Percentiles rank a stretch among this genome's conserved stretches.
Conservation (phyloP, 225 moss, liverwort and hornwort genomes). For the Pleurozium schreberi region DNA sequence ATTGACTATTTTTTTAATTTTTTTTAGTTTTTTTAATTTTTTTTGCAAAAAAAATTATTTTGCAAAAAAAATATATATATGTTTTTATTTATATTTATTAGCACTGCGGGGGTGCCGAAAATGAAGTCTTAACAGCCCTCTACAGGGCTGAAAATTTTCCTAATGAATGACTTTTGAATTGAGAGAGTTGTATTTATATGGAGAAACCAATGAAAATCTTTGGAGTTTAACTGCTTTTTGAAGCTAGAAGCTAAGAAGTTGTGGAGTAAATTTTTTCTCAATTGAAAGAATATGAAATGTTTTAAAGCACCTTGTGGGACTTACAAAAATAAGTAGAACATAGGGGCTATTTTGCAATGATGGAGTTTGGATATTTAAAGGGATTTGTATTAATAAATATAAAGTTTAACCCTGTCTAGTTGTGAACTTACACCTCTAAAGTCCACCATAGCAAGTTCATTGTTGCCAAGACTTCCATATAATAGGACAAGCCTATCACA, state of each 20-base stretch:
- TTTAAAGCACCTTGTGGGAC: fast-evolving
- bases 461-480: background rate
- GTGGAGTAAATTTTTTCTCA: too few relatives aligned
- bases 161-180: background rate
- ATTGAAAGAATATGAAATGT: background rate
- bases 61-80: too few relatives aligned
- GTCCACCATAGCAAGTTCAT: background rate
- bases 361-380: background rate
- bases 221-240: background rate
- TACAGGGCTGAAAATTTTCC: too few relatives aligned
- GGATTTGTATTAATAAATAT: background rate
- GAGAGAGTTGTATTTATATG: background rate
- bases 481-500: background rate
- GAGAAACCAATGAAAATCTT: background rate
- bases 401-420: fast-evolving
- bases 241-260: background rate
- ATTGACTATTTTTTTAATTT: too few relatives aligned
- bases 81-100: too few relatives aligned
- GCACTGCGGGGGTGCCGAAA: too few relatives aligned
- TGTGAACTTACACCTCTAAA: background rate
- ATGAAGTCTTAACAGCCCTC: too few relatives aligned
- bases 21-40: too few relatives aligned
- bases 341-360: fast-evolving
- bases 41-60: too few relatives aligned
- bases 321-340: background rate